phyloP scores from a whole-genome alignment of 805 yeast species.

The Nakazawaea laoshanensis region DNA sequence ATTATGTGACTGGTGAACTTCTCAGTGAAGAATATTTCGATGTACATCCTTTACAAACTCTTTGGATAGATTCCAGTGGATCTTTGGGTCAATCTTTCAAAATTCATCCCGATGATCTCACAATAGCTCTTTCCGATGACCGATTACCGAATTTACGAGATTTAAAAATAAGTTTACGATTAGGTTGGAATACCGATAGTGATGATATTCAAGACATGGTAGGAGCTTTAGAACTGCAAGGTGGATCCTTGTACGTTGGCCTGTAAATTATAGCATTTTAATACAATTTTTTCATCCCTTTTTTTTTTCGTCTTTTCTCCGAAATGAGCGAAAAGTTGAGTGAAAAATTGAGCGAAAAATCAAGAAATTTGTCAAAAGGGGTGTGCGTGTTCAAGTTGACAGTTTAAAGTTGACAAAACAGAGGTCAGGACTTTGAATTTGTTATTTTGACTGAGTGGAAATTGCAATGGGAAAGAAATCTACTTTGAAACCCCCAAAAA shows the following conservation, averaged over 20 bases:
- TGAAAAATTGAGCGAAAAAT: too few species aligned
- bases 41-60: conserved; percentile 37
- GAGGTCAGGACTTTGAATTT: too few species aligned
- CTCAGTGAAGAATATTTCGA: conserved; percentile 38
- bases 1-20: conserved; percentile 48
- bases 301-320: too few species aligned
- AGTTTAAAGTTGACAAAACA: too few species aligned
- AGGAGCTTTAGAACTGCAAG: conserved; percentile 61
- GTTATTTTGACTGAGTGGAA: too few species aligned
- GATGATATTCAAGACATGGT: conserved; percentile 58
- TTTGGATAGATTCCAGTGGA: conserved; percentile 80
- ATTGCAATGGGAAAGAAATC: too few species aligned
- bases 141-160: conserved; percentile 61
- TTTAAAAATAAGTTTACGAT: conserved; percentile 59
- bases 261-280: too few species aligned
- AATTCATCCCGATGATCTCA: conserved; percentile 81
- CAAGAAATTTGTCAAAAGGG: too few species aligned
- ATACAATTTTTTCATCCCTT: too few species aligned
- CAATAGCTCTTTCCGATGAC: conserved; percentile 73
- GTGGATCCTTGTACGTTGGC: conserved; percentile 65
- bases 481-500: too few species aligned
- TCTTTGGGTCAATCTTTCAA: conserved; percentile 76
- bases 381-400: too few species aligned
- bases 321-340: too few species aligned
- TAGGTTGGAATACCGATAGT: conserved; percentile 78